Conservation (phyloP, 805 yeast genomes). For the Kluyveromyces wickerhamii region DNA sequence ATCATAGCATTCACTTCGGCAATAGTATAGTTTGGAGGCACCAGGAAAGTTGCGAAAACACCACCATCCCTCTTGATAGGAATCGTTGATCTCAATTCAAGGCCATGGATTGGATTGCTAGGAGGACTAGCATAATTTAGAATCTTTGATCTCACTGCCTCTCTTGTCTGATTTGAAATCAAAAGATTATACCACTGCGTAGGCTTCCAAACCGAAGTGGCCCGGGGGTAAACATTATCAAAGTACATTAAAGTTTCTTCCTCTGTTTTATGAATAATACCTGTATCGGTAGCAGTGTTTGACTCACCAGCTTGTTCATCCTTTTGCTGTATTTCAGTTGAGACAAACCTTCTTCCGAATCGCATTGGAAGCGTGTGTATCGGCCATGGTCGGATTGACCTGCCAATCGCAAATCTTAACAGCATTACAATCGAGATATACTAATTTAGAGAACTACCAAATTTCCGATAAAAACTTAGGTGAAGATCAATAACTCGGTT, state of each 20-base stretch:
- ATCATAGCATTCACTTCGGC: slow-evolving; percentile 48
- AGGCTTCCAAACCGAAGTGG: slow-evolving; percentile 39
- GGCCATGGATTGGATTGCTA: slow-evolving; percentile 30
- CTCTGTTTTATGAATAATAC: slow-evolving; percentile 44
- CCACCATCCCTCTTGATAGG: slow-evolving; percentile 86
- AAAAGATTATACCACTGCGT: slow-evolving; percentile 37
- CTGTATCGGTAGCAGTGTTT: slow-evolving; percentile 46
- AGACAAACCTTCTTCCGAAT: slow-evolving; percentile 23
- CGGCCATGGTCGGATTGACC: too few species aligned
- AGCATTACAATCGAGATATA: too few species aligned
- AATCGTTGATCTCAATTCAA: slow-evolving; percentile 50
- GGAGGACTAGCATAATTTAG: slow-evolving; percentile 33
- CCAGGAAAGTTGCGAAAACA: slow-evolving; percentile 71
- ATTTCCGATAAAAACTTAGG: too few species aligned
- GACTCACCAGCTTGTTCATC: slow-evolving; percentile 49
- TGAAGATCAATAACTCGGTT: too few species aligned
- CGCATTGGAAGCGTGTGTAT: not conserved
- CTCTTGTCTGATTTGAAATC: slow-evolving; percentile 30
- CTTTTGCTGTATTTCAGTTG: slow-evolving; percentile 35
- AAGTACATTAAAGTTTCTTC: slow-evolving; percentile 48
- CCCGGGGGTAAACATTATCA: slow-evolving; percentile 45
- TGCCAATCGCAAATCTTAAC: too few species aligned
- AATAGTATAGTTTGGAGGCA: slow-evolving; percentile 44
- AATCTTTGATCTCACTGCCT: slow-evolving; percentile 35
- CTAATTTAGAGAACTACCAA: too few species aligned